phyloP scores from a whole-genome alignment of 2,329 filamentous ascomycete species.

The Curvularia sp. region DNA sequence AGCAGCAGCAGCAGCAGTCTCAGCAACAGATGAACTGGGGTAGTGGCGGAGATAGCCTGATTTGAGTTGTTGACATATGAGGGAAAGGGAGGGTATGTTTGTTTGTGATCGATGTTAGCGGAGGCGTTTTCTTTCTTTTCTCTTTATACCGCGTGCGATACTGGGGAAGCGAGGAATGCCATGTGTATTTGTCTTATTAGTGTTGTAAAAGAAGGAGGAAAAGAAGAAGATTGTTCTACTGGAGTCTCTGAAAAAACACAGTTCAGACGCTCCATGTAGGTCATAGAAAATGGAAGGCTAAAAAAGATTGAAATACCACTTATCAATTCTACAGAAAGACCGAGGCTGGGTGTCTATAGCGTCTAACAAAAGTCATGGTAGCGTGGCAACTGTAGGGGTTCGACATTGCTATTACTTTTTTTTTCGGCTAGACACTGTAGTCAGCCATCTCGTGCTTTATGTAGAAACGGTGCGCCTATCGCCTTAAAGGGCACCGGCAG shows the following conservation, averaged over 20 bases:
- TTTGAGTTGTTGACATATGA: slow-evolving; percentile 20
- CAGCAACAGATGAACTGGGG: slow-evolving; percentile 33
- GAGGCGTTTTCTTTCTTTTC: not conserved
- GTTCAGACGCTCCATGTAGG: not conserved
- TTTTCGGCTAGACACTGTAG: too few species aligned
- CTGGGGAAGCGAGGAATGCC: not conserved
- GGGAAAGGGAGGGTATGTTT: not conserved
- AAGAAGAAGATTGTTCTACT: not conserved
- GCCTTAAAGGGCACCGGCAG: not conserved
- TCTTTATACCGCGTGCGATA: not conserved
- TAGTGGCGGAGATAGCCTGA: slow-evolving; percentile 39
- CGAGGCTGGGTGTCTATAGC: not conserved
- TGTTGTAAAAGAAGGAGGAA: not conserved
- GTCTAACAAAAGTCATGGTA: not conserved
- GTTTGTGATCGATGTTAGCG: not conserved
- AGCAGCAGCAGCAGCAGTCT: slow-evolving; percentile 26
- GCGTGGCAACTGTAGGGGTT: not conserved
- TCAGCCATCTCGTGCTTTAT: too few species aligned
- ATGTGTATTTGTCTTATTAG: not conserved
- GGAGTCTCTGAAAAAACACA: not conserved
- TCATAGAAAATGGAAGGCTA: not conserved
- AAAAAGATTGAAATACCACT: not conserved
- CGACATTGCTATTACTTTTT: too few species aligned
- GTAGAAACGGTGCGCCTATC: not conserved
- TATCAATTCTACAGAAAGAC: not conserved